Evolutionary conservation across 805 yeast species (phyloP).

Genomic region (Clavispora vitiphila): DNA sequence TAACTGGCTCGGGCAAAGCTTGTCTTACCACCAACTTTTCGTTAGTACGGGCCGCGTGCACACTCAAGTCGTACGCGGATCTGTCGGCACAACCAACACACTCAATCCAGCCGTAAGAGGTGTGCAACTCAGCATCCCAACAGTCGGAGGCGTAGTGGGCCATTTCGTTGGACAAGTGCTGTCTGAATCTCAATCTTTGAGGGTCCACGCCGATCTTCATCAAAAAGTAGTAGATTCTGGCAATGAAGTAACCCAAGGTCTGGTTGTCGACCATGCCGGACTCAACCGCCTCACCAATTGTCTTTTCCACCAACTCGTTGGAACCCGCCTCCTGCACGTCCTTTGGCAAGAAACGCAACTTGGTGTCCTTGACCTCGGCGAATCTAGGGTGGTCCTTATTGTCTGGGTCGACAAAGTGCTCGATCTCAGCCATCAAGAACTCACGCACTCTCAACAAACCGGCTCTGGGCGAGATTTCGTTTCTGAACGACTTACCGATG

Average conservation of each 20-base stretch:
- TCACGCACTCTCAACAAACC: slow-evolving; percentile 98
- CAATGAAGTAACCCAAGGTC: slow-evolving; percentile 95
- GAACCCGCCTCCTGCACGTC: slow-evolving; percentile 83
- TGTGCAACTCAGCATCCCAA: slow-evolving; percentile 97
- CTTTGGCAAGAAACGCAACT: slow-evolving; percentile 77
- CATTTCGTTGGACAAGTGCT: slow-evolving; percentile 98
- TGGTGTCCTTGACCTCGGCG: slow-evolving; percentile 65
- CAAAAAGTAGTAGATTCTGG: slow-evolving; percentile 84
- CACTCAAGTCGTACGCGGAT: slow-evolving; percentile 94
- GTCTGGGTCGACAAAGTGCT: slow-evolving; percentile 93
- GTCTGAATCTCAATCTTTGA: slow-evolving; percentile 86
- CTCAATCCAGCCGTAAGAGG: slow-evolving; percentile 99
- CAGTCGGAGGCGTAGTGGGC: slow-evolving; percentile 99
- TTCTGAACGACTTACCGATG: slow-evolving; percentile 97
- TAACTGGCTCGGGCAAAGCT: slow-evolving; percentile 75
- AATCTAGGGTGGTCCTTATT: slow-evolving; percentile 82
- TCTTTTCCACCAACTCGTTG: slow-evolving; percentile 55
- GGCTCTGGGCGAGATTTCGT: slow-evolving; percentile 97
- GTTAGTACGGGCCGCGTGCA: slow-evolving; percentile 91
- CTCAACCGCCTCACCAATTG: slow-evolving; percentile 88
- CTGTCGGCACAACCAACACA: slow-evolving; percentile 99
- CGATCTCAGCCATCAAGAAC: slow-evolving; percentile 98
- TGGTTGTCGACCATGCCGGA: slow-evolving; percentile 90
- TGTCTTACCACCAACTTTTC: slow-evolving; percentile 94
- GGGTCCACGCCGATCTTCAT: slow-evolving; percentile 87